phyloP scores from a whole-genome alignment of 805 yeast species.

The Ogataea sp. region DNA sequence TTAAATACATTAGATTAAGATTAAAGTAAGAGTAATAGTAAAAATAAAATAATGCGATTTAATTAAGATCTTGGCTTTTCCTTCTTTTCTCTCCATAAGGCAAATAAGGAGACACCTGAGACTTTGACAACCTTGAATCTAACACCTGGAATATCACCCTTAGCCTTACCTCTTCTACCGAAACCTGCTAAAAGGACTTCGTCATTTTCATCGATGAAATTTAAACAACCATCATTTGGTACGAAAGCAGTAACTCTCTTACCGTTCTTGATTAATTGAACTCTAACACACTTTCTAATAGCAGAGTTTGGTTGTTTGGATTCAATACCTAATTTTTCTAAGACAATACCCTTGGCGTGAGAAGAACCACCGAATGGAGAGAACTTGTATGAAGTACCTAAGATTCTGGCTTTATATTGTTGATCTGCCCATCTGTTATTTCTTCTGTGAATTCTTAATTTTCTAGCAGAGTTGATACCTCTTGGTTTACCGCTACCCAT shows the following conservation, averaged over 20 bases:
- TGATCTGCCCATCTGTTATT: conserved; percentile 99
- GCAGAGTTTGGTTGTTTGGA: conserved; percentile 99
- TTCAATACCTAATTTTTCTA: conserved; percentile 99
- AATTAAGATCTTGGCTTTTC: conserved; percentile 99
- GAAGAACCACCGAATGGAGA: conserved; percentile 99
- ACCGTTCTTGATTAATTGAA: conserved; percentile 99
- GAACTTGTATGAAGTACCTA: conserved; percentile 99
- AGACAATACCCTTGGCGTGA: conserved; percentile 99
- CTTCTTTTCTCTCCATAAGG: conserved; percentile 99
- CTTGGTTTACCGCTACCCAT: conserved; percentile 99
- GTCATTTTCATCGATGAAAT: conserved; percentile 99
- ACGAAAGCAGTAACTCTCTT: conserved; percentile 99
- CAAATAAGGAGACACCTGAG: conserved; percentile 98
- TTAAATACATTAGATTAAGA: not conserved
- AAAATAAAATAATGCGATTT: not conserved
- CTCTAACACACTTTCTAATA: conserved; percentile 99
- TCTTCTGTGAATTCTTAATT: conserved; percentile 99
- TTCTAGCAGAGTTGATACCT: conserved; percentile 99
- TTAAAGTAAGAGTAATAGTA: not conserved
- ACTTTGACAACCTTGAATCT: conserved; percentile 99
- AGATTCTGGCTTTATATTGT: conserved; percentile 95
- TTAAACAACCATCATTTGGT: conserved; percentile 99
- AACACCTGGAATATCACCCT: conserved; percentile 99
- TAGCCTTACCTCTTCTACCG: conserved; percentile 99
- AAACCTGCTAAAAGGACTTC: conserved; percentile 99